Conservation (phyloP, 2,329 filamentous ascomycete species). For the Pestalotiopsis fici region DNA sequence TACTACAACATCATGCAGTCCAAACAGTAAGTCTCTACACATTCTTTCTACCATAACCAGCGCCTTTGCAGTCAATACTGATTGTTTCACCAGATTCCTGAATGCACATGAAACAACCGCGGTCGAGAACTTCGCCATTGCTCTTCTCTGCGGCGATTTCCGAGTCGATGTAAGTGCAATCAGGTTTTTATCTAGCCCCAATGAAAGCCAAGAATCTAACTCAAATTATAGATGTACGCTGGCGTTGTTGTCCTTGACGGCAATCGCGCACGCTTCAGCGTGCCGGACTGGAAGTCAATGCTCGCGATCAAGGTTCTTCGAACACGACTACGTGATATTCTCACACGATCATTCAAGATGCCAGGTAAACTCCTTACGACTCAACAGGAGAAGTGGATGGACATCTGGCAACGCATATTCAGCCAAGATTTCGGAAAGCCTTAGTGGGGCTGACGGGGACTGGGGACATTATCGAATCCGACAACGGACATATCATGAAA, state of each 20-base stretch:
- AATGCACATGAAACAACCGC: constrained; percentile 89
- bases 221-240: constrained; percentile 67
- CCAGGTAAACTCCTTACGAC: constrained; percentile 63
- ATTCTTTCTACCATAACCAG: too few species aligned
- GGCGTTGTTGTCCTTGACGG: constrained; percentile 87
- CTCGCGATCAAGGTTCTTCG: constrained; percentile 85
- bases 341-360: constrained; percentile 70
- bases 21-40: constrained; percentile 61
- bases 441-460: not conserved
- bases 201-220: not conserved
- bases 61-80: constrained; percentile 10
- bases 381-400: constrained; percentile 73
- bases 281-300: constrained; percentile 88
- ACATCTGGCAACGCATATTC: constrained; percentile 73
- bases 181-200: not conserved
- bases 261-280: constrained; percentile 80
- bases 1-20: constrained; percentile 99
- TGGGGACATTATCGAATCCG: not conserved
- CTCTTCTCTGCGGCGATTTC: constrained; percentile 83
- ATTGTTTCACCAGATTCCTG: constrained; percentile 56
- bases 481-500: not conserved
- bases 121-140: constrained; percentile 79
- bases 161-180: constrained; percentile 70
- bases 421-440: constrained; percentile 36
- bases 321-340: constrained; percentile 71